These are phyloP conservation scores for Fusarium buharicum DNA, from an alignment of 2,329 filamentous ascomycete genomes.

Conservation along the genomic window DNA sequence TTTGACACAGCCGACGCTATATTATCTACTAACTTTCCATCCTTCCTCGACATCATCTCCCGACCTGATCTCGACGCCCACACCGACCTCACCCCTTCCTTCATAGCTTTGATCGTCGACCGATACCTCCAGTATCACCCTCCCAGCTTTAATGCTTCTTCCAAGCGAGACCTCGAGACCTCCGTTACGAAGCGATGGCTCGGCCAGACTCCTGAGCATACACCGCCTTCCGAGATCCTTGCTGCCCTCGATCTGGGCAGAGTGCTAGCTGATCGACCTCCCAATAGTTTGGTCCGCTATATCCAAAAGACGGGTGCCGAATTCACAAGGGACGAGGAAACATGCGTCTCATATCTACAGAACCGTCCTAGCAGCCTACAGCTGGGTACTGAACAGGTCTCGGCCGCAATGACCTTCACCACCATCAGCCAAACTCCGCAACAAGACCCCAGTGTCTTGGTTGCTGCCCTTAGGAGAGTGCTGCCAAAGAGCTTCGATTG, in stretches of 20 bases:
- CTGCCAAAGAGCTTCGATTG: constrained; percentile 72
- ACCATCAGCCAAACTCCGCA: constrained; percentile 66
- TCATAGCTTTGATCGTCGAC: constrained; percentile 84
- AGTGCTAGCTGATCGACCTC: constrained; percentile 68
- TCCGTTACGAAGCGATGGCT: constrained; percentile 76
- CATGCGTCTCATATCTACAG: constrained; percentile 65
- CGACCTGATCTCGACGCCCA: constrained; percentile 70
- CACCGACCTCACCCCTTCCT: constrained; percentile 72
- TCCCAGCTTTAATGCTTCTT: constrained; percentile 82
- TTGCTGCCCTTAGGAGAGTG: constrained; percentile 72
- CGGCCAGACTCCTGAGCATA: constrained; percentile 61
- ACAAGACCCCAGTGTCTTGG: constrained; percentile 63
- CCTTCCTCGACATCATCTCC: constrained; percentile 81
- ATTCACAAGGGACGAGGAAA: constrained; percentile 80
- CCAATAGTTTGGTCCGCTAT: constrained; percentile 68
- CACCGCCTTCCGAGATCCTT: constrained; percentile 76
- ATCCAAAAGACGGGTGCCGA: constrained; percentile 80
- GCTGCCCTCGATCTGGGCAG: constrained; percentile 76
- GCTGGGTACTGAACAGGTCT: constrained; percentile 83
- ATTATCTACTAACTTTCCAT: constrained; percentile 79
- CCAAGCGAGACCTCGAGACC: constrained; percentile 74
- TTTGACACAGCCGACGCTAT: constrained; percentile 80
- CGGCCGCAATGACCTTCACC: constrained; percentile 77
- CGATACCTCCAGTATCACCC: constrained; percentile 88
- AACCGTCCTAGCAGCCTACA: constrained; percentile 65